These are phyloP conservation scores for Boletus rex-veris DNA, from an alignment of 768 basidiomycete genomes.

Conservation along the genomic window DNA sequence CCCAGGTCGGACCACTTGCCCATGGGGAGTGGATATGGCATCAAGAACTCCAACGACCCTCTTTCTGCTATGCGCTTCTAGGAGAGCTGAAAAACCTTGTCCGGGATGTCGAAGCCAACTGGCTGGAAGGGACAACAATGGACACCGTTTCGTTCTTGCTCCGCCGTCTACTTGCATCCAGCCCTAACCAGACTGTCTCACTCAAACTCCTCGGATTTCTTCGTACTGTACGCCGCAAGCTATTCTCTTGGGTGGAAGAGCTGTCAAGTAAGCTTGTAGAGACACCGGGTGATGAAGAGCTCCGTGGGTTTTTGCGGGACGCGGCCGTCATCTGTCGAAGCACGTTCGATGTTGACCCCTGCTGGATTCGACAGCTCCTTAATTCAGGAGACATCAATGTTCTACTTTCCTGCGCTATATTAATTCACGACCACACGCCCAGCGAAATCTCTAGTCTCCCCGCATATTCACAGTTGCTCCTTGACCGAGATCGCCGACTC, in stretches of 20 bases:
- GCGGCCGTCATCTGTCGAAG: slow-evolving; percentile 39
- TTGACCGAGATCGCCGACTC: slow-evolving; percentile 32
- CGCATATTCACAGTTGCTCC: slow-evolving; percentile 11
- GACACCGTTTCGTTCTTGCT: slow-evolving; percentile 34
- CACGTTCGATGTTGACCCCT: slow-evolving; percentile 27
- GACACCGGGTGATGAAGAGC: slow-evolving; percentile 10
- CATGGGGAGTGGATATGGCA: slow-evolving; percentile 37
- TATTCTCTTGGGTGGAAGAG: slow-evolving; percentile 38
- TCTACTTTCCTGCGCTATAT: slow-evolving; percentile 23
- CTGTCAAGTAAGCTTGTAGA: slow-evolving; percentile 24
- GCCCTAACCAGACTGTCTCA: slow-evolving; percentile 8
- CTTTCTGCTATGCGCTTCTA: slow-evolving; percentile 39
- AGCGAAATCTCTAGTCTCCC: slow-evolving; percentile 3
- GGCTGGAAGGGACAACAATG: slow-evolving; percentile 35
- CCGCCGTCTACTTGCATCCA: slow-evolving; percentile 36
- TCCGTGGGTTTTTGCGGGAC: slow-evolving; percentile 30
- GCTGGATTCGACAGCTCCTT: slow-evolving; percentile 12
- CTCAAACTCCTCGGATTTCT: slow-evolving; percentile 26
- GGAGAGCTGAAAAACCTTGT: slow-evolving; percentile 35
- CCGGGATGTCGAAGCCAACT: slow-evolving; percentile 38
- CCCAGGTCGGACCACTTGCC: slow-evolving; percentile 39
- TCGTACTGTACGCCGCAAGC: slow-evolving; percentile 29
- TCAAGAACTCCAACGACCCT: slow-evolving; percentile 26
- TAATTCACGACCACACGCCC: slow-evolving; percentile 27
- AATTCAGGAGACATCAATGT: slow-evolving; percentile 22